phyloP scores from a whole-genome alignment of 805 yeast species.

The Pichia cabralensis region DNA sequence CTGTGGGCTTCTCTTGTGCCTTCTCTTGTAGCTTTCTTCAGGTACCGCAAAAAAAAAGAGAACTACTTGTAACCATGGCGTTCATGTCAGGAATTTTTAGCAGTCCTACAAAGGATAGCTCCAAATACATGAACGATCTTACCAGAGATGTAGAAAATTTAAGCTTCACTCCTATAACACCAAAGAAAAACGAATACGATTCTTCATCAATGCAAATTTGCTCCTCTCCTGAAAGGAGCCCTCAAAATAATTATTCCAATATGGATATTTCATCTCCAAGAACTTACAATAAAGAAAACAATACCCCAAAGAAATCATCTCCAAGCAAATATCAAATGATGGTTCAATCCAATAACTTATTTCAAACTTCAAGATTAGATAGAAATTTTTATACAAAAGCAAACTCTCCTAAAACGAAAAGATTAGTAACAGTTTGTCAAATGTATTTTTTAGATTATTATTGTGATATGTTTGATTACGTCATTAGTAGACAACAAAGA shows the following conservation, averaged over 20 bases:
- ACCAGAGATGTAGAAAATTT: slow-evolving; percentile 27
- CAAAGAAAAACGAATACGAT: slow-evolving; percentile 11
- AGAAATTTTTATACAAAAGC: slow-evolving; percentile 49
- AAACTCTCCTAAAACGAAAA: slow-evolving; percentile 63
- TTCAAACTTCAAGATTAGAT: slow-evolving; percentile 19
- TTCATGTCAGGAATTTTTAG: slow-evolving; percentile 22
- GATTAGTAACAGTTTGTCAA: slow-evolving; percentile 86
- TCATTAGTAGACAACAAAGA: slow-evolving; percentile 77
- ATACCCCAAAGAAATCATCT: slow-evolving; percentile 26
- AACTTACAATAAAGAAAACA: slow-evolving; percentile 33
- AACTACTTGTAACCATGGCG: too few relatives aligned
- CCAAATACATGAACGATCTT: slow-evolving; percentile 24
- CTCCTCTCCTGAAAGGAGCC: slow-evolving; percentile 24
- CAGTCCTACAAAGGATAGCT: slow-evolving; percentile 19
- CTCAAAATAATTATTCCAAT: slow-evolving; percentile 12
- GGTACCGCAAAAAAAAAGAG: too few relatives aligned
- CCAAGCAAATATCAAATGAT: slow-evolving; percentile 5
- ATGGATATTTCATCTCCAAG: too few relatives aligned
- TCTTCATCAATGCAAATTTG: slow-evolving; percentile 21
- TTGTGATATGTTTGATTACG: slow-evolving; percentile 91
- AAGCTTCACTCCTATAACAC: slow-evolving; percentile 20
- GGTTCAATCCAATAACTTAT: slow-evolving; percentile 2
- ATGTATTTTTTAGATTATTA: slow-evolving; percentile 91
- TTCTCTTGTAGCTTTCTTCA: too few relatives aligned
- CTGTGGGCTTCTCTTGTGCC: too few relatives aligned